These are phyloP conservation scores for Tolypocladium amazonense DNA, from an alignment of 2,329 filamentous ascomycete genomes.

Conservation along the genomic window DNA sequence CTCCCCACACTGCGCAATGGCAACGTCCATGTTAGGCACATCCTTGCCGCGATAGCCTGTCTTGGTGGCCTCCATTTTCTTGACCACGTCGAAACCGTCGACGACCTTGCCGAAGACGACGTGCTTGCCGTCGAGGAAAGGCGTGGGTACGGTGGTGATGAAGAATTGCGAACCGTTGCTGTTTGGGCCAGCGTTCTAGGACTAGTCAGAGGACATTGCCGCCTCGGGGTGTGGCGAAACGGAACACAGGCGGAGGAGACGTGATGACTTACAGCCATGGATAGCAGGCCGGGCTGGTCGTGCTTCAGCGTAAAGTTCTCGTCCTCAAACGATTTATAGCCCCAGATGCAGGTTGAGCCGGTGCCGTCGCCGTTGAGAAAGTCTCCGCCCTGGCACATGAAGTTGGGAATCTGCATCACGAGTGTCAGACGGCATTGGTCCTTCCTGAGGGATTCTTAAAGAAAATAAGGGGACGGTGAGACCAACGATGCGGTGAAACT, in stretches of 20 bases:
- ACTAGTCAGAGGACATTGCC: background rate
- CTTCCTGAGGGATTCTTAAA: background rate
- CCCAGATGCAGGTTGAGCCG: conserved; percentile 81
- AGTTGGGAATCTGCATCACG: conserved; percentile 67
- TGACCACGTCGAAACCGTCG: conserved; percentile 81
- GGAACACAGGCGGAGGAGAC: too few relatives aligned
- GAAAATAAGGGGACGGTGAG: background rate
- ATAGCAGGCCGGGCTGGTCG: conserved; percentile 68
- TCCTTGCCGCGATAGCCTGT: conserved; percentile 66
- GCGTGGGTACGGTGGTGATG: conserved; percentile 80
- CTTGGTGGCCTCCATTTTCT: conserved; percentile 85
- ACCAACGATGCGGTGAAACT: conserved; percentile 85
- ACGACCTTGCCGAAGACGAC: conserved; percentile 90
- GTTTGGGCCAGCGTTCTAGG: conserved; percentile 77
- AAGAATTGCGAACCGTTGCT: conserved; percentile 97
- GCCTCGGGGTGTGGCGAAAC: background rate
- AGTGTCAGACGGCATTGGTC: background rate
- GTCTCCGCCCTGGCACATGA: conserved; percentile 97
- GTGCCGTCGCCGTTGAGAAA: conserved; percentile 91
- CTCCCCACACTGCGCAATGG: conserved; percentile 81
- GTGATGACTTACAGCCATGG: conserved; percentile 81
- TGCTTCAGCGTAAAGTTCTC: conserved; percentile 82
- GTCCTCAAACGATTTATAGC: conserved; percentile 72
- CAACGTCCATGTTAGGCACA: conserved; percentile 74
- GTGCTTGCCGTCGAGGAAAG: conserved; percentile 86